Evolutionary conservation across 2,329 filamentous ascomycete species (phyloP), one percentile per base, ranked within the genome.

Genomic region (Dothiorella sarmentorum): DNA sequence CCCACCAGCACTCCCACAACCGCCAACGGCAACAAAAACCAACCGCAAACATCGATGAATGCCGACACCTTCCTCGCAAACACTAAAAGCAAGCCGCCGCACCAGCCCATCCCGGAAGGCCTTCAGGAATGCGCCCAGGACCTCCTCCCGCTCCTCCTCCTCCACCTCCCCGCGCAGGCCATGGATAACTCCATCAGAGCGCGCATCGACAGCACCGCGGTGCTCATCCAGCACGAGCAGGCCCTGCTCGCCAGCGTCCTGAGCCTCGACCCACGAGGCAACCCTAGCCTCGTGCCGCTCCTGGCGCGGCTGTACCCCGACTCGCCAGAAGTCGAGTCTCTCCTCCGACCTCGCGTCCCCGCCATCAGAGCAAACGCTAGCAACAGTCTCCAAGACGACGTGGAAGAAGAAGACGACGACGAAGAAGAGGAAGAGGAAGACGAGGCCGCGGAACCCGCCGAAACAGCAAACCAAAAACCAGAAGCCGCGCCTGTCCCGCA

Each of bases 211-310:
- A 88, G 89, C 63, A 90, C 89, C 2, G 88, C 90, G 18, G 87
- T 96, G 58, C 75, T 96, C 20, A 82, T 80, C 4, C 80, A 81
- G 60, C 81, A 87, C 70, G 86, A 85, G 68, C 79, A 86, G 29
- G 87, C 89, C 40, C 89, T 97, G 82, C 68, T 94, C 10, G 85
- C 91, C 5, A 93, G 90, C 70, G 85, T 95, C 11, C 77, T 97
- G 60, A 91, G 94, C 71, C 90, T 91, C 0, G 86, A 71, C 76
- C 85, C 62, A 78, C 85, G 67, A 77, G 83, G 67, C 80, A 85
- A 68, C 82, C 86, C 85, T 26, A 94, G 87, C 70, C 87, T 96
- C 47, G 74, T 96, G 47, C 92, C 93, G 0, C 89, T 96, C 66
- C 76, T 97, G 24, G 83, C 85, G 7, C 82, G 85, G 57, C 81